Percentiles rank a stretch among this genome's conserved stretches.
Evolutionary conservation across 805 yeast genomes (phyloP).

Genomic region (Starmerella floricola): DNA sequence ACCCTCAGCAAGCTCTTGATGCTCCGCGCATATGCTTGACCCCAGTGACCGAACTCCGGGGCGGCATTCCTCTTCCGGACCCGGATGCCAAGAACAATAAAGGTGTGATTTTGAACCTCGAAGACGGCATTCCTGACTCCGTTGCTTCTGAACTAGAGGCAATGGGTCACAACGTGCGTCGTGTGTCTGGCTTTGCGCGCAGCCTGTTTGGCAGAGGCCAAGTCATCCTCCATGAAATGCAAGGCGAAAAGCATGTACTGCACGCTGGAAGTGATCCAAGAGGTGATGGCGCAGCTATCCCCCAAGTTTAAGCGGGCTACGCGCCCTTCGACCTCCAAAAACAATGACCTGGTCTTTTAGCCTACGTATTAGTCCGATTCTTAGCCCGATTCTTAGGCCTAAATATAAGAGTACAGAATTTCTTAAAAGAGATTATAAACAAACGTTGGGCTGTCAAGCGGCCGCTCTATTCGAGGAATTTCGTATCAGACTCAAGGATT

Average conservation of each 20-base stretch:
- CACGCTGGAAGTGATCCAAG: slow-evolving; percentile 69
- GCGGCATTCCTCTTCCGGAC: slow-evolving; percentile 44
- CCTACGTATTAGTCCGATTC: too few species aligned
- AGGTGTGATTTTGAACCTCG: slow-evolving; percentile 45
- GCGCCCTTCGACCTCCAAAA: background rate
- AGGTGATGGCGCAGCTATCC: slow-evolving; percentile 73
- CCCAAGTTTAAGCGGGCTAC: slow-evolving; percentile 33
- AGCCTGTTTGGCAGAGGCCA: slow-evolving; percentile 53
- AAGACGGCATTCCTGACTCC: slow-evolving; percentile 45
- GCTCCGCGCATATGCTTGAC: slow-evolving; percentile 59
- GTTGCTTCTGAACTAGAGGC: slow-evolving; percentile 36
- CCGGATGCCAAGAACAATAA: background rate
- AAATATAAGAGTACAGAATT: background rate
- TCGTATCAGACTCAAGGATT: slow-evolving; percentile 39
- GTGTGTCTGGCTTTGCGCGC: slow-evolving; percentile 35
- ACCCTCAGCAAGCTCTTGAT: slow-evolving; percentile 64
- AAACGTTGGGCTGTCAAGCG: background rate
- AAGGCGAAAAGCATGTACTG: slow-evolving; percentile 38
- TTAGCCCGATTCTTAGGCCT: background rate
- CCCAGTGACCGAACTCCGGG: slow-evolving; percentile 44
- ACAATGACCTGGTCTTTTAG: too few species aligned
- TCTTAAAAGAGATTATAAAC: background rate
- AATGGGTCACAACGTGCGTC: slow-evolving; percentile 47
- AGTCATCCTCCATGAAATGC: slow-evolving; percentile 38
- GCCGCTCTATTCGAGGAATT: background rate